phyloP scores from a whole-genome alignment of 2,329 filamentous ascomycete genomes.

The Penicillium brevicompactum region DNA sequence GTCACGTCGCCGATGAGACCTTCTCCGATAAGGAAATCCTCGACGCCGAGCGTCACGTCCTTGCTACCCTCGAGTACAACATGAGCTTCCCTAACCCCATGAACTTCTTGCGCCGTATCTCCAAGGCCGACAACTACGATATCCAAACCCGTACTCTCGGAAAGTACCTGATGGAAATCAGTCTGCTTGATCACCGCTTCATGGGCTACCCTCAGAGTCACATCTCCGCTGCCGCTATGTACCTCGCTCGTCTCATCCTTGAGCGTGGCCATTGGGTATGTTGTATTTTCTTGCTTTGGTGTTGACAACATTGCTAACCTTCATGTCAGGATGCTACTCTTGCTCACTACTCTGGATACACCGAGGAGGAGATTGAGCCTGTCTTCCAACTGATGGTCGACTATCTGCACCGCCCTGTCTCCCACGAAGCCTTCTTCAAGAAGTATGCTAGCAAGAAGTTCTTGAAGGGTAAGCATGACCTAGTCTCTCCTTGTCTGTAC shows the following conservation, averaged over 20 bases:
- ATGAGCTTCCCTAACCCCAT: conserved; percentile 99
- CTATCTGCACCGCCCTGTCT: conserved; percentile 86
- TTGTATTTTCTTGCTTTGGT: conserved; percentile 17
- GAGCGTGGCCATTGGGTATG: conserved; percentile 89
- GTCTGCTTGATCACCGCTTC: conserved; percentile 91
- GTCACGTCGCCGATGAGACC: conserved; percentile 93
- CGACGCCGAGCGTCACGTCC: conserved; percentile 92
- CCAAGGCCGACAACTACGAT: conserved; percentile 99
- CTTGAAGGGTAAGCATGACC: conserved; percentile 74
- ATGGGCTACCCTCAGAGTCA: conserved; percentile 87
- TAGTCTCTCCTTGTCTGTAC: neutral
- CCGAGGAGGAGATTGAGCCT: conserved; percentile 87
- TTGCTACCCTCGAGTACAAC: conserved; percentile 90
- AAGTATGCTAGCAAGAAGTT: conserved; percentile 99
- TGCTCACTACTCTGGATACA: conserved; percentile 89
- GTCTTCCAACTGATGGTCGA: conserved; percentile 95
- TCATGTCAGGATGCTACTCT: conserved; percentile 72
- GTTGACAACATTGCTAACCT: neutral
- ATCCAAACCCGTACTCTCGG: conserved; percentile 95
- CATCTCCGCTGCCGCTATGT: conserved; percentile 91
- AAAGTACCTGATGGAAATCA: conserved; percentile 98
- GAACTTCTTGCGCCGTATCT: conserved; percentile 99
- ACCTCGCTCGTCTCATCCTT: conserved; percentile 84
- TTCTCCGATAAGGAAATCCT: conserved; percentile 95
- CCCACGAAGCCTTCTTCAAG: conserved; percentile 98